Conservation (phyloP, 2,329 filamentous ascomycete species). For the Cladosporium sp. region DNA sequence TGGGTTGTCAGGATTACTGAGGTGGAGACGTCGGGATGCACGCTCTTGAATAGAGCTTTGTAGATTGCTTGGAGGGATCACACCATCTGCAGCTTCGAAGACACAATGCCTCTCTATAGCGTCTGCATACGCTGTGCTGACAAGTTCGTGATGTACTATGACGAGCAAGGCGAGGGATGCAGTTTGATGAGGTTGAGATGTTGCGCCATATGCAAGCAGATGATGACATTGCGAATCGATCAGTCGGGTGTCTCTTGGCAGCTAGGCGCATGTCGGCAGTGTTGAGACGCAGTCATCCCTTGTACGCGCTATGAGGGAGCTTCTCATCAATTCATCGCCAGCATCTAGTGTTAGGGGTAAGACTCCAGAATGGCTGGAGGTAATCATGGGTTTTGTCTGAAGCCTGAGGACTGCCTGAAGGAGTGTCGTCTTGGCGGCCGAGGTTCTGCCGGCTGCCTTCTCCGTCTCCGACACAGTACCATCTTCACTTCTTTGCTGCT, state of each 20-base stretch:
- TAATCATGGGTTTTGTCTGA: too few relatives aligned
- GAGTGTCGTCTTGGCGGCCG: too few relatives aligned
- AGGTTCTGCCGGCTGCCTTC: too few relatives aligned
- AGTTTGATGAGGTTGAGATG: background rate
- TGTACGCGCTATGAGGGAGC: too few relatives aligned
- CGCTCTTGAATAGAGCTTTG: background rate
- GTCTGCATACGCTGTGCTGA: background rate
- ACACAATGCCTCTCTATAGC: background rate
- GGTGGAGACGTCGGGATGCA: background rate
- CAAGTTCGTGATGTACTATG: background rate
- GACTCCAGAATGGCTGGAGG: too few relatives aligned
- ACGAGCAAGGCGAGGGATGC: background rate
- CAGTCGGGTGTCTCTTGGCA: background rate
- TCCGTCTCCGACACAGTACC: too few relatives aligned
- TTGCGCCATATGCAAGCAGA: constrained; percentile 1
- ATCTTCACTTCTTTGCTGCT: too few relatives aligned
- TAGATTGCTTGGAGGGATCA: background rate
- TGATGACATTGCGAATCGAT: background rate
- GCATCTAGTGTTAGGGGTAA: too few relatives aligned
- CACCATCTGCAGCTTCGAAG: background rate
- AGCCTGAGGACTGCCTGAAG: too few relatives aligned
- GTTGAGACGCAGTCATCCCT: background rate
- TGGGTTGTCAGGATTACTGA: background rate
- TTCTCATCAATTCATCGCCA: too few relatives aligned
- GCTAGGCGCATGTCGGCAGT: background rate